Conservation (phyloP, 2,329 filamentous ascomycete species). For the Fusarium sp. region DNA sequence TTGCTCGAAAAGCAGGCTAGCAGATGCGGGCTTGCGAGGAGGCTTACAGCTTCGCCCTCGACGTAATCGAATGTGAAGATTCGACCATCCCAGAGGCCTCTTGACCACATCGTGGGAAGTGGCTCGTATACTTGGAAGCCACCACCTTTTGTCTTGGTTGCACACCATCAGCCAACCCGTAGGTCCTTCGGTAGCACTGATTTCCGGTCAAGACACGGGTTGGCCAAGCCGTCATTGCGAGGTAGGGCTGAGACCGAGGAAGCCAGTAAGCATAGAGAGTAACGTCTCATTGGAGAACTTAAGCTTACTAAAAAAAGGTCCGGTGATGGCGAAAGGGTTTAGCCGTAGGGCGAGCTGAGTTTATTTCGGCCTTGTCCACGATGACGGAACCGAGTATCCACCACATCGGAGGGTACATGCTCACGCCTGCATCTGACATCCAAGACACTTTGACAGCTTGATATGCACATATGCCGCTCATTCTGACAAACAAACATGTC, state of each 20-base stretch:
- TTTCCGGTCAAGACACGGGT: not conserved
- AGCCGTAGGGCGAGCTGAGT: not conserved
- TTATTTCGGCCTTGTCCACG: not conserved
- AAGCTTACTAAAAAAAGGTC: not conserved
- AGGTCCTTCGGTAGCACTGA: not conserved
- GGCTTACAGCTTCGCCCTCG: not conserved
- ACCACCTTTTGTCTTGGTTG: not conserved
- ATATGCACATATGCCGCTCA: not conserved
- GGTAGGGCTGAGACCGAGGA: not conserved
- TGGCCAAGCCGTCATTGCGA: not conserved
- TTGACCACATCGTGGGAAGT: not conserved
- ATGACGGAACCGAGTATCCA: not conserved
- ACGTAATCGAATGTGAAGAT: not conserved
- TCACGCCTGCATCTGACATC: not conserved
- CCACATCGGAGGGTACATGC: not conserved
- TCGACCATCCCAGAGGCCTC: not conserved
- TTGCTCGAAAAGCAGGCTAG: not conserved
- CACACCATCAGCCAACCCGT: not conserved
- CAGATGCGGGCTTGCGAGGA: not conserved
- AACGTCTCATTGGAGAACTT: not conserved
- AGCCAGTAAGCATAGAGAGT: not conserved
- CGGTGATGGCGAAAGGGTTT: not conserved
- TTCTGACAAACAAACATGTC: conserved; percentile 5
- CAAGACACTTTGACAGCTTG: not conserved
- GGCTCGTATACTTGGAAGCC: not conserved